Evolutionary conservation across 345 rosid species (phyloP).

Genomic region (Citrus reticulata): DNA sequence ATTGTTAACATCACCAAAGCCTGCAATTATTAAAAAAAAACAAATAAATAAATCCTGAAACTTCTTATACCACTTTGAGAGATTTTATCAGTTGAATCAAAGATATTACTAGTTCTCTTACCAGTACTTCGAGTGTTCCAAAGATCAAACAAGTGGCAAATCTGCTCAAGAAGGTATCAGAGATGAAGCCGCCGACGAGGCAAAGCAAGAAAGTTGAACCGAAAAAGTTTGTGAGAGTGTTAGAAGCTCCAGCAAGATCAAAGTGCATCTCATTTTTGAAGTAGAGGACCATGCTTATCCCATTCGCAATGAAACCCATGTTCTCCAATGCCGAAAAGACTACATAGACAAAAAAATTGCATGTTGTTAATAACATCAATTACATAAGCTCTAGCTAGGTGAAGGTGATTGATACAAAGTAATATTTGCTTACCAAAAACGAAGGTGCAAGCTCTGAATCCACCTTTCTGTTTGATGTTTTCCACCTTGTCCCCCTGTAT

Average conservation of each 20-base stretch:
- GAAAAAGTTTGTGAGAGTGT: conserved; percentile 50
- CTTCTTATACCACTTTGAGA: background rate
- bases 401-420: too few species aligned
- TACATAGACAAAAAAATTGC: conserved; percentile 2
- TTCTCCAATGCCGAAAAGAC: conserved; percentile 36
- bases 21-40: conserved; percentile 12
- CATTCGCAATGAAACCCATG: conserved; percentile 57
- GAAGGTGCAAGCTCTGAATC: conserved; percentile 35
- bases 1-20: conserved; percentile 43
- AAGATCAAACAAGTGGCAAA: conserved; percentile 33
- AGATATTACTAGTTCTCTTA: background rate
- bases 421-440: conserved; percentile 35
- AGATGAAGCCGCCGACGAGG: conserved; percentile 52
- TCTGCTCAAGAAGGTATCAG: conserved; percentile 47
- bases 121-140: conserved; percentile 39
- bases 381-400: background rate
- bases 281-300: conserved; percentile 45
- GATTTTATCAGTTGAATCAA: background rate
- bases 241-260: conserved; percentile 17
- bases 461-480: conserved; percentile 24
- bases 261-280: conserved; percentile 33
- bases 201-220: conserved; percentile 54
- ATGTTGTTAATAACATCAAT: background rate
- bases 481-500: background rate
- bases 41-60: background rate